Base-by-base conservation (phyloP, 192 early-diverging fungal species). In the Entomortierella parvispora region DNA sequence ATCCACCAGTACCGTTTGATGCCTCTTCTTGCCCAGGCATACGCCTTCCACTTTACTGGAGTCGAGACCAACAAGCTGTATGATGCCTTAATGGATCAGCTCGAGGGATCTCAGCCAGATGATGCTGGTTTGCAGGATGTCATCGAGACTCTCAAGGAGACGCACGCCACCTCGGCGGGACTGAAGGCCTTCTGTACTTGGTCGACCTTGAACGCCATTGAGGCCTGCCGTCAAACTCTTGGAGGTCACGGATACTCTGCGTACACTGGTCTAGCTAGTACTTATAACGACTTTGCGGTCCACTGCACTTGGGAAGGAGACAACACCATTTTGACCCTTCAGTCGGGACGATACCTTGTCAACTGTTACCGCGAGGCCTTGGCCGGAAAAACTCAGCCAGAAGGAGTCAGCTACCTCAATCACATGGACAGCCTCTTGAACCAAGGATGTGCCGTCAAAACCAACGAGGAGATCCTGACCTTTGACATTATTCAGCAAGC, bases 161-260 rank as follows among this genome's bases (percentile, higher is more conserved):
- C 94, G 20, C 95, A 97, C 64, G 93, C 93, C 18, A 95, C 94
- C 46, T 90, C 88, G 60, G 93, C 93, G 10, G 95, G 94, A 29
- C 86, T 97, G 58, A 97, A 97, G 80, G 93, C 93, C 54, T 95
- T 95, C 71, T 94, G 93, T 80, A 97, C 95, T 2, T 95, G 93
- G 92, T 91, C 89, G 68, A 91, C 90, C 28, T 85, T 95, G 46
- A 89, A 90, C 75, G 93, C 90, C 42, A 97, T 95, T 66, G 94
- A 97, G 75, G 89, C 93, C 76, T 95, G 93, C 80, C 88, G 95
- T 33, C 94, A 95, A 83, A 84, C 93, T 14, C 86, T 92, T 52
- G 95, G 95, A 69, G 95, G 95, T 40, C 95, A 97, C 62, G 95
- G 95, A 7, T 97, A 95, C 86, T 93, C 91, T 53, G 86, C 91